Evolutionary conservation across 2,329 filamentous ascomycete genomes (phyloP), one percentile per base, ranked within the genome.

Genomic region (Ilyonectria sp.): DNA sequence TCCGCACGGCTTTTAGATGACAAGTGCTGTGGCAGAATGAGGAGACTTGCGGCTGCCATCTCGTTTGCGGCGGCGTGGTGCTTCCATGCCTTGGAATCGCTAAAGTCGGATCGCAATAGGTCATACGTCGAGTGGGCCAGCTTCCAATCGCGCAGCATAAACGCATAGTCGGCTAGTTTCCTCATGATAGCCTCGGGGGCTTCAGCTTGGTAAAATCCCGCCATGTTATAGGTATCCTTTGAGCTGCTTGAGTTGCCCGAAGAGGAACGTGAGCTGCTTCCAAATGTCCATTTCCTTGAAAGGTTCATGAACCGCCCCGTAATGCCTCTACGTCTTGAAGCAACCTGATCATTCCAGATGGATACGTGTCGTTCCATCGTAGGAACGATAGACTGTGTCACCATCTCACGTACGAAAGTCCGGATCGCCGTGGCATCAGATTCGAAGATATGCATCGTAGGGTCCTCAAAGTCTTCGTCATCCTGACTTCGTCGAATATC

Each of bases 71-170:
- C 95, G 0, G 96, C 96, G 78, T 98, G 94, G 77, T 98, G 93
- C 74, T 90, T 94, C 96, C 96, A 99, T 1, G 96, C 97, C 80
- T 98, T 98, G 79, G 98, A 95, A 78, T 96, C 96, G 77, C 90
- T 91, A 79, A 95, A 99, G 79, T 99, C 97, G 8, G 91, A 89
- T 60, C 94, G 90, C 9, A 99, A 83, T 6, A 99, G 87, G 64
- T 99, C 95, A 78, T 98, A 99, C 0, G 94, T 97, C 13, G 92
- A 94, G 74, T 96, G 90, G 10, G 96, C 94, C 40, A 99, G 84
- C 80, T 97, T 98, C 90, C 93, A 99, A 80, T 99, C 97, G 35
- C 96, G 90, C 43, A 99, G 87, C 95, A 99, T 98, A 77, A 99
- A 97, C 11, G 94, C 92, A 81, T 95, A 98, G 79, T 99, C 96